Evolutionary conservation across 768 basidiomycete species (phyloP), one percentile per base, ranked within the genome.

Genomic region (Boletus reticuloceps): DNA sequence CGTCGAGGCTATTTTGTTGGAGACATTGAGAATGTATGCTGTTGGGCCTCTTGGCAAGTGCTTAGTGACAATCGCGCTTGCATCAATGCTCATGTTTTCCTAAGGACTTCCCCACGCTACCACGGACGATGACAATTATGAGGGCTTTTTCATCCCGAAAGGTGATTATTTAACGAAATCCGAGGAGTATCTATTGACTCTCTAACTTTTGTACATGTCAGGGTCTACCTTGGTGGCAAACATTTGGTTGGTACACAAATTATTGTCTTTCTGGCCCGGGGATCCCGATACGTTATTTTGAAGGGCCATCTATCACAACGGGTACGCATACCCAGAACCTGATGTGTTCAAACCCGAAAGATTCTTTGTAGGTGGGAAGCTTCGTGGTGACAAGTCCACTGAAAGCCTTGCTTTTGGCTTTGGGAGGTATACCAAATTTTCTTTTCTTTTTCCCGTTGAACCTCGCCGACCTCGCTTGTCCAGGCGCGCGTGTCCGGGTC

Each of bases 401-500:
- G 37, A 56, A 14, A 53, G 43, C 13, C n/a, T 55, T 16, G 39
- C 32, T 42, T 68, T 58, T 47, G 61, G 65, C 27, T 69, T 69
- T 39, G 66, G 68, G 20, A 65, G 64, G 67, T 64, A 53, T 44
- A 13, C 38, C 32, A 8, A 6, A 14, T 3, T 39, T 17, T 16
- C 5, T 9, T 32, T 39, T n/a, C 11, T 20, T 17, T 8, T 9
- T 39, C n/a, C 38, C n/a, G 2, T 27, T 7, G 4, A 13, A 3
- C 22, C 7, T 41, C 32, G 4, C 51, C 20, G 9, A 61, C 19
- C 10, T 37, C 40, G 42, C 9, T 51, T 12, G 11, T 29, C 34
- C 47, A 69, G 67, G 38, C 59, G 69, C 5, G 36, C 63, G 16
- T 75, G 73, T 49, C 69, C 73, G 17, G 74, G 74, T 9, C 60